Evolutionary conservation across 2,329 filamentous ascomycete species (phyloP).

Genomic region (Alternaria incomplexa): DNA sequence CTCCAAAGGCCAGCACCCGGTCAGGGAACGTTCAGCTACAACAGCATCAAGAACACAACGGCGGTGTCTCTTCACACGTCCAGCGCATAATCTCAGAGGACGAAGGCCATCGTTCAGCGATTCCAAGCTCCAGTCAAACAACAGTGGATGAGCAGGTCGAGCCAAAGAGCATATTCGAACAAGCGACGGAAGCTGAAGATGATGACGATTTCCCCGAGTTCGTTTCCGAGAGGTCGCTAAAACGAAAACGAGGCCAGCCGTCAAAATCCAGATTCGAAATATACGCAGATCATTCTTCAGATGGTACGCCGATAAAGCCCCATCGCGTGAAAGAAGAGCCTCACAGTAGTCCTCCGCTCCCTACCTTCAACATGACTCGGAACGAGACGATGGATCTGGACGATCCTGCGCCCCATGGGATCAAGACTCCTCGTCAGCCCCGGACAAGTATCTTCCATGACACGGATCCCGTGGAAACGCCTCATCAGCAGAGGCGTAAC

Average conservation of each 20-base stretch:
- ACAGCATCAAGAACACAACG: background rate
- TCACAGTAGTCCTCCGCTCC: slow-evolving; percentile 38
- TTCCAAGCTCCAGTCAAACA: slow-evolving; percentile 52
- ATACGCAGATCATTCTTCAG: slow-evolving; percentile 28
- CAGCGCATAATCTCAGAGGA: background rate
- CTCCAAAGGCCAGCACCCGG: slow-evolving; percentile 4
- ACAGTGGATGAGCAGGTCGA: slow-evolving; percentile 47
- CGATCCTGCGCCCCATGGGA: slow-evolving; percentile 35
- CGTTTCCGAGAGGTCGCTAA: slow-evolving; percentile 51
- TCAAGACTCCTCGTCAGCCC: slow-evolving; percentile 40
- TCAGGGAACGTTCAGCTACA: background rate
- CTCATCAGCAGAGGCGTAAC: slow-evolving; percentile 36
- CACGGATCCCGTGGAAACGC: slow-evolving; percentile 13
- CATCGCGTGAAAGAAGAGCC: slow-evolving; percentile 51
- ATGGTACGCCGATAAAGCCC: slow-evolving; percentile 39
- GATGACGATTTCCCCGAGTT: slow-evolving; percentile 52
- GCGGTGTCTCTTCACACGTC: background rate
- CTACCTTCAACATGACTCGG: slow-evolving; percentile 27
- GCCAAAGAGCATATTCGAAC: slow-evolving; percentile 12
- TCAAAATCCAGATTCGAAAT: slow-evolving; percentile 22
- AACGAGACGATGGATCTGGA: slow-evolving; percentile 56
- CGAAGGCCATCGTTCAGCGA: slow-evolving; percentile 9
- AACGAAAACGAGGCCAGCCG: slow-evolving; percentile 47
- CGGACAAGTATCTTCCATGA: slow-evolving; percentile 12
- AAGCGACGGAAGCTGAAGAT: slow-evolving; percentile 15